Percentiles rank a stretch among this genome's conserved stretches.
These are phyloP conservation scores for Ceratobasidium sp. DNA, from an alignment of 1,284 basidiomycete genomes.

Conservation along the genomic window DNA sequence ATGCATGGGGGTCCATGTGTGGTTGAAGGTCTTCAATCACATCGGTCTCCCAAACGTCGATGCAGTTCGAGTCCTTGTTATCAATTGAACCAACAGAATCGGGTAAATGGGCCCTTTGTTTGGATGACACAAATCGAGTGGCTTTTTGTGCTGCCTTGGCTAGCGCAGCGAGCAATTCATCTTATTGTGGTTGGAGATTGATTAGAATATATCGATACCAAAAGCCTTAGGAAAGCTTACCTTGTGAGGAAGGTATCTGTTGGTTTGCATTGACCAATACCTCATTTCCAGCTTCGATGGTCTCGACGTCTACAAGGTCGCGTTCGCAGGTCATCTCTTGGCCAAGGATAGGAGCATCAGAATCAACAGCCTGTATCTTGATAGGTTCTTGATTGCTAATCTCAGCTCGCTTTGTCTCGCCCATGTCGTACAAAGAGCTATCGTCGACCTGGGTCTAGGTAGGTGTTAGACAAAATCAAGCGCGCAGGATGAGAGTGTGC, in stretches of 20 bases:
- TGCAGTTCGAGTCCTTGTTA: not conserved
- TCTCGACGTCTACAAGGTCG: not conserved
- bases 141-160: constrained; percentile 34
- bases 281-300: no score
- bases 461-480: not conserved
- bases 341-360: not conserved
- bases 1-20: no score
- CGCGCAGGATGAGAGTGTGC: not conserved
- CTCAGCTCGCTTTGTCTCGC: not conserved
- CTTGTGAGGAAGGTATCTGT: not conserved
- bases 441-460: not conserved
- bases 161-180: constrained; percentile 1
- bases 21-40: not conserved
- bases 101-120: no score
- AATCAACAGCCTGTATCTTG: not conserved
- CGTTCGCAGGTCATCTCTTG: not conserved
- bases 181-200: not conserved
- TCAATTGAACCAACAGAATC: no score
- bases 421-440: not conserved
- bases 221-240: not conserved
- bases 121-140: not conserved
- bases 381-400: not conserved
- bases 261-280: not conserved
- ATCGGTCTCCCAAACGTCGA: not conserved
- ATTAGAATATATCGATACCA: not conserved